Evolutionary conservation across 805 yeast genomes (phyloP).

Genomic region (Wickerhamiella siamensis): DNA sequence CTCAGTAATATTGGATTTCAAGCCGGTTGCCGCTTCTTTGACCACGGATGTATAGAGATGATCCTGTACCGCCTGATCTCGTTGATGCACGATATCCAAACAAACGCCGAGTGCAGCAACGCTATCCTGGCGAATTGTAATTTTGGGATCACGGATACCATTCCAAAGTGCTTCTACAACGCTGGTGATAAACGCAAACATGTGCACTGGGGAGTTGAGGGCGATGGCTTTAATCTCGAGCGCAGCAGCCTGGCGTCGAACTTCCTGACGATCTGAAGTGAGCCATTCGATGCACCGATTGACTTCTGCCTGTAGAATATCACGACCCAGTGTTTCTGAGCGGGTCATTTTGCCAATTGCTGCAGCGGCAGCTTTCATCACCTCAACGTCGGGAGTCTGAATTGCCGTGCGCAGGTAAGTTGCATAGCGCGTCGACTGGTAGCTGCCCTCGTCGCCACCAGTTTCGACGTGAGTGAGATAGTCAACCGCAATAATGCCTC

Average conservation of each 20-base stretch:
- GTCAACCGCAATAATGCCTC: constrained; percentile 85
- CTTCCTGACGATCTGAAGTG: constrained; percentile 73
- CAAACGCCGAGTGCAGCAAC: constrained; percentile 70
- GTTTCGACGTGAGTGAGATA: constrained; percentile 74
- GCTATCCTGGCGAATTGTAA: constrained; percentile 65
- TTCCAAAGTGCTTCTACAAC: constrained; percentile 77
- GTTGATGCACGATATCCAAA: constrained; percentile 58
- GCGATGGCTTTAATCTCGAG: constrained; percentile 73
- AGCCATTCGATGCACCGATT: constrained; percentile 84
- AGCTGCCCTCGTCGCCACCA: constrained; percentile 59
- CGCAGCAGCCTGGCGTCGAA: constrained; percentile 73
- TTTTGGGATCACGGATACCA: constrained; percentile 67
- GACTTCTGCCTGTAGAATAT: constrained; percentile 85
- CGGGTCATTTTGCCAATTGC: constrained; percentile 80
- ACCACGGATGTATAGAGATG: constrained; percentile 63
- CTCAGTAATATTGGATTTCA: constrained; percentile 37
- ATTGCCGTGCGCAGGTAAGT: constrained; percentile 70
- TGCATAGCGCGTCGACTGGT: constrained; percentile 81
- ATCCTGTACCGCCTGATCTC: constrained; percentile 57
- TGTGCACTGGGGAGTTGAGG: constrained; percentile 68
- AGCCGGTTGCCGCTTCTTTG: constrained; percentile 50
- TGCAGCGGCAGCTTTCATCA: constrained; percentile 74
- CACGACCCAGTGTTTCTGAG: constrained; percentile 80
- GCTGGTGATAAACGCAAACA: constrained; percentile 63
- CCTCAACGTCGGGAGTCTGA: constrained; percentile 67